phyloP scores from a whole-genome alignment of 345 rosid genomes.

The Excoecaria agallocha region DNA sequence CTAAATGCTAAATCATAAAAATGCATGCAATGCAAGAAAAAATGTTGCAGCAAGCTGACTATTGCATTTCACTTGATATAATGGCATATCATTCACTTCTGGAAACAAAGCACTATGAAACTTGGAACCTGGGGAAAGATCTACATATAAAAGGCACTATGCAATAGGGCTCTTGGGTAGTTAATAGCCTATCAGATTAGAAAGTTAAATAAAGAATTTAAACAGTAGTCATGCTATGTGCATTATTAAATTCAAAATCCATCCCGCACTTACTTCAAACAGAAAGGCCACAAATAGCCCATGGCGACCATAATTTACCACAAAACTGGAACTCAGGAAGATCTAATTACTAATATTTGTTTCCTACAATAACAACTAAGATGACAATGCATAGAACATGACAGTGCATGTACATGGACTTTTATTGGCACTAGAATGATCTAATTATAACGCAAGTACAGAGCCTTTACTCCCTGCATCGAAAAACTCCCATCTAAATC shows the following conservation, averaged over 20 bases:
- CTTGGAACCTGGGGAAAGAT: background rate
- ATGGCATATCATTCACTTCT: background rate
- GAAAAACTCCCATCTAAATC: background rate
- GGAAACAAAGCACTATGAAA: background rate
- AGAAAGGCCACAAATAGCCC: too few species aligned
- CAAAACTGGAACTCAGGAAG: too few species aligned
- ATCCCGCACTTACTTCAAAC: too few species aligned
- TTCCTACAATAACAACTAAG: too few species aligned
- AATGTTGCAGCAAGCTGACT: background rate
- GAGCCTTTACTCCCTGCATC: background rate
- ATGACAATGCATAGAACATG: too few species aligned
- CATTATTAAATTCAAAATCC: background rate
- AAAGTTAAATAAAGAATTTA: background rate
- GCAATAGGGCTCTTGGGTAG: background rate
- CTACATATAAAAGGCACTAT: background rate
- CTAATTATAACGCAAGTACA: background rate
- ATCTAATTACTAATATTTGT: too few species aligned
- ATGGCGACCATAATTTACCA: too few species aligned
- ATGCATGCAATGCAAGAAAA: background rate
- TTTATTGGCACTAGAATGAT: too few species aligned
- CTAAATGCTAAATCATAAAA: background rate
- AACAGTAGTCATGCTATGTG: background rate
- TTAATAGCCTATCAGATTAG: background rate
- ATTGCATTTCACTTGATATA: background rate
- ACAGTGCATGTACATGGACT: too few species aligned